Percentiles rank a stretch among this genome's conserved stretches.
These are phyloP conservation scores for Sporothrix euskadiensis DNA, from an alignment of 2,329 filamentous ascomycete species.

Conservation along the genomic window DNA sequence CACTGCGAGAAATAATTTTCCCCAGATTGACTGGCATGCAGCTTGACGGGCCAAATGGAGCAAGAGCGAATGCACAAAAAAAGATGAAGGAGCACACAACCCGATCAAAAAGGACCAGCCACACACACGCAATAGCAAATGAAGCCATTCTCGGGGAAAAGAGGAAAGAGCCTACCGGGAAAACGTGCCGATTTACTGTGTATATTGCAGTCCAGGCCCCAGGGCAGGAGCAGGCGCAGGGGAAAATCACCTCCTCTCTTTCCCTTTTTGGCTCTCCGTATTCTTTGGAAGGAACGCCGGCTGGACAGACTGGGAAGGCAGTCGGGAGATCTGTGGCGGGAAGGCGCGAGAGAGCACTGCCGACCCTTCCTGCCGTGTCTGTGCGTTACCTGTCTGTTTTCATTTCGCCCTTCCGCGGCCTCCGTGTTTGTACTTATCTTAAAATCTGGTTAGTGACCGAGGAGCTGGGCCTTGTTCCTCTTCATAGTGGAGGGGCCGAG, in stretches of 20 bases:
- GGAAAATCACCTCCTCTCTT: neutral
- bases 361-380: neutral
- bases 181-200: neutral
- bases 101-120: neutral
- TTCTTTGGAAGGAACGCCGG: neutral
- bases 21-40: conserved; percentile 7
- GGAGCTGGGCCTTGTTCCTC: neutral
- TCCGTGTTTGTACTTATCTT: neutral
- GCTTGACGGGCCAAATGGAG: neutral
- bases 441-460: neutral
- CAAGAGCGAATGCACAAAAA: neutral
- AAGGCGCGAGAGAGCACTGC: conserved; percentile 11
- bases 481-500: neutral
- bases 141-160: conserved; percentile 4
- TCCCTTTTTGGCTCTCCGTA: neutral
- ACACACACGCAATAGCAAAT: conserved; percentile 5
- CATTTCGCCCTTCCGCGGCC: conserved; percentile 7
- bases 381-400: neutral
- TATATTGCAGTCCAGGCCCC: neutral
- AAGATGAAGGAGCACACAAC: neutral
- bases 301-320: neutral
- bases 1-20: conserved; percentile 1
- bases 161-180: neutral
- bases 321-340: conserved; percentile 5
- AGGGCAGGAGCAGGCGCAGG: neutral